Evolutionary conservation across 805 yeast species (phyloP), one percentile per base, ranked within the genome.

Genomic region (Candida mattraensis): DNA sequence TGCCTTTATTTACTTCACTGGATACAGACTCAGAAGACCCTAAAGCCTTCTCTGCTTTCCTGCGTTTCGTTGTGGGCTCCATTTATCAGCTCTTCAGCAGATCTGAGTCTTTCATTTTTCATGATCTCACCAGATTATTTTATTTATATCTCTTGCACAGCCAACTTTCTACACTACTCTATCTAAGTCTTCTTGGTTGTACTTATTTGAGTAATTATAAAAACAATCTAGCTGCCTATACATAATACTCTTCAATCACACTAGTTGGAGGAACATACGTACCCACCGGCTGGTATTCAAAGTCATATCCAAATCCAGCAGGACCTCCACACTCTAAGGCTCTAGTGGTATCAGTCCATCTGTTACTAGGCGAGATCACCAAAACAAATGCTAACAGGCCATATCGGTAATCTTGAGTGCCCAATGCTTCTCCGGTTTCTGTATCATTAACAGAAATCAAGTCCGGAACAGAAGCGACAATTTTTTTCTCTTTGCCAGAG

Each of bases 371-470:
- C 2, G 70, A 58, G 35, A 65, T 53, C 4, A 49, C 70, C 16
- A 69, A 38, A 3, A 69, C 73, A 52, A 63, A 64, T 7, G 67
- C 73, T 31, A 63, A 35, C 24, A 69, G 38, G 3, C 74, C 74
- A 42, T 68, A 68, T 24, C 71, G 44, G 41, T 67, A 69, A 22
- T 69, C 74, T 16, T 67, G 72, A 2, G 72, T 67, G 5, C 74
- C 74, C 8, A 69, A 59, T 8, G 72, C 72, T 39, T 66, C 71
- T 20, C 73, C 73, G 22, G 60, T 51, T 25, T 66, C 70, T 8
- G 56, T 48, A 46, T 68, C 70, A 32, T 60, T 45, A 12, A 69
- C 69, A 1, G 70, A 39, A 37, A 69, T 66, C 32, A 69, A 44
- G 45, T 69, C 74, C 19, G 74, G 74, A 20, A 67, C 73, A 8